Evolutionary conservation across 163 green algal genomes (phyloP), one percentile per base, ranked within the genome.

Genomic region (Scenedesmus sp.): DNA sequence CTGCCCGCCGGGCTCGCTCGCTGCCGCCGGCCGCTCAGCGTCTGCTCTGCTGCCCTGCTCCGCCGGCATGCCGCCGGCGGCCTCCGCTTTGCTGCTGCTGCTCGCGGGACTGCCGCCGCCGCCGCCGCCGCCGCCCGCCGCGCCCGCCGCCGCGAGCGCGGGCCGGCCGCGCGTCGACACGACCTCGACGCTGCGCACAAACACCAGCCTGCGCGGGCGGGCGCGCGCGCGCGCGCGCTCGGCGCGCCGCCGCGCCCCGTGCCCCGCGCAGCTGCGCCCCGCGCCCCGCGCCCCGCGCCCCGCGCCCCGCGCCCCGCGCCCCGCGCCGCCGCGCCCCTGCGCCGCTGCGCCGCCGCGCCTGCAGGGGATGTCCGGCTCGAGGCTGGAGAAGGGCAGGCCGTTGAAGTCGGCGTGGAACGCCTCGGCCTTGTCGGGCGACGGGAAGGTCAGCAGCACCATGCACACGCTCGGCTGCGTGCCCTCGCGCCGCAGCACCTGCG

Each of bases 291-390:
- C n/a, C n/a, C n/a, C n/a, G n/a, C n/a, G n/a, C n/a, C n/a, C n/a
- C n/a, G n/a, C n/a, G n/a, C n/a, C n/a, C n/a, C n/a, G n/a, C n/a
- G n/a, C n/a, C n/a, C n/a, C n/a, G n/a, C n/a, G n/a, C n/a, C n/a
- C n/a, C n/a, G n/a, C n/a, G n/a, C n/a, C n/a, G n/a, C n/a, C n/a
- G n/a, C n/a, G n/a, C n/a, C n/a, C n/a, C n/a, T n/a, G n/a, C n/a
- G n/a, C n/a, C n/a, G n/a, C n/a, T n/a, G n/a, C n/a, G n/a, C n/a
- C n/a, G 7, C 39, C 67, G 9, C n/a, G 75, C 58, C 65, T 78
- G 85, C 95, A 98, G 15, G 95, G 58, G 7, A 97, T 83, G 47
- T 97, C 91, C 28, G 94, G 92, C 86, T 98, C 94, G 57, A 98
- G 70, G 15, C 85, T 84, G 63, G 86, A 94, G 69, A 95, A 97